Conservation (phyloP, 1,284 basidiomycete species). For the Coriolopsis trogii region DNA sequence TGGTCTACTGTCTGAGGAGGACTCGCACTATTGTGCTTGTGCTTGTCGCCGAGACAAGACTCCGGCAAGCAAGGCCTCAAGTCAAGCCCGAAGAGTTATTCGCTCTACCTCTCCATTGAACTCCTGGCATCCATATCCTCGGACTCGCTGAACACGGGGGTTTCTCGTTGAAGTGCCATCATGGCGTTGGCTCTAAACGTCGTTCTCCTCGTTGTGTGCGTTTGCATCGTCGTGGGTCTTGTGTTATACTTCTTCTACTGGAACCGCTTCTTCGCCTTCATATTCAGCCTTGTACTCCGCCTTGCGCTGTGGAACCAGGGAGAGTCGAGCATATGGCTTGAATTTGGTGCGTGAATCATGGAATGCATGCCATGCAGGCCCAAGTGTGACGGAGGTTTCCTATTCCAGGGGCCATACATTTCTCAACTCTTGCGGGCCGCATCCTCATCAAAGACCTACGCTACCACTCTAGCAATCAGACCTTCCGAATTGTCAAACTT, state of each 20-base stretch:
- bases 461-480: constrained; percentile 91
- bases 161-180: too few relatives aligned
- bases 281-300: constrained; percentile 63
- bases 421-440: constrained; percentile 86
- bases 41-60: too few relatives aligned
- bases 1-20: too few relatives aligned
- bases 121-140: too few relatives aligned
- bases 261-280: constrained; percentile 78
- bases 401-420: constrained; percentile 78
- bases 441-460: constrained; percentile 84
- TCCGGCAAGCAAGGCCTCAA: too few relatives aligned
- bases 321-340: constrained; percentile 72
- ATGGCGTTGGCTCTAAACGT: constrained; percentile 61
- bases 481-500: constrained; percentile 79
- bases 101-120: too few relatives aligned
- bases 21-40: too few relatives aligned
- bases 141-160: too few relatives aligned
- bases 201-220: constrained; percentile 70
- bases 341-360: constrained; percentile 57
- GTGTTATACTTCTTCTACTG: constrained; percentile 87
- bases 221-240: constrained; percentile 73
- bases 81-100: too few relatives aligned
- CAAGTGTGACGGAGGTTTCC: too few relatives aligned
- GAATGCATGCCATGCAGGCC: background rate
- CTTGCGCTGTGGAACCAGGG: constrained; percentile 73